phyloP scores from a whole-genome alignment of 805 yeast species.

The Hanseniaspora singularis region DNA sequence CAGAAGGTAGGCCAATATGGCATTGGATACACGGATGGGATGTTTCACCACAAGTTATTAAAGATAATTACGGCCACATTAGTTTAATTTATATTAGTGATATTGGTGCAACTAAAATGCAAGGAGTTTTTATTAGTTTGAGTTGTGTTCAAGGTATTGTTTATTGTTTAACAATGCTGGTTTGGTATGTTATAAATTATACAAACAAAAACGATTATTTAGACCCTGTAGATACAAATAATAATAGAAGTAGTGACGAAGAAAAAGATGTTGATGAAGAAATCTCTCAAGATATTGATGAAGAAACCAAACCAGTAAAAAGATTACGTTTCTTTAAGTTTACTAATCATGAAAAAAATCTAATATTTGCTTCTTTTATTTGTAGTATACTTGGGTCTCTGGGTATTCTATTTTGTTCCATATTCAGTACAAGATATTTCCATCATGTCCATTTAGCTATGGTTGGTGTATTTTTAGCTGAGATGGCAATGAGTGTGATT shows the following conservation, averaged over 20 bases:
- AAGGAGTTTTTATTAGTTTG: slow-evolving; percentile 74
- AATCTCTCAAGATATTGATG: neutral
- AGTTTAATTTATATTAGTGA: slow-evolving; percentile 59
- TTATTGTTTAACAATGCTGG: slow-evolving; percentile 48
- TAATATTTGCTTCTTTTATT: slow-evolving; percentile 33
- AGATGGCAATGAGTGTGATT: slow-evolving; percentile 43
- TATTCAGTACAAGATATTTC: slow-evolving; percentile 52
- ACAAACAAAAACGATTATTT: slow-evolving; percentile 8
- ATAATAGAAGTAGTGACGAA: slow-evolving; percentile 30
- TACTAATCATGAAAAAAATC: slow-evolving; percentile 30
- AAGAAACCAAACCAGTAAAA: slow-evolving; percentile 17
- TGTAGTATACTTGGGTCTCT: slow-evolving; percentile 50
- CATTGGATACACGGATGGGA: slow-evolving; percentile 14
- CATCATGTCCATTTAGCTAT: slow-evolving; percentile 48
- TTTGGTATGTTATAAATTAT: slow-evolving; percentile 36
- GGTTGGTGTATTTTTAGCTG: slow-evolving; percentile 62
- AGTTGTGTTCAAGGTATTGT: slow-evolving; percentile 67
- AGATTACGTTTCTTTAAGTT: slow-evolving; percentile 26
- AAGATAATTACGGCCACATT: slow-evolving; percentile 16
- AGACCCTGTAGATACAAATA: slow-evolving; percentile 23
- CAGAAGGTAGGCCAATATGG: slow-evolving; percentile 66
- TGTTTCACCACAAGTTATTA: neutral
- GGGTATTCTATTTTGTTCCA: slow-evolving; percentile 62
- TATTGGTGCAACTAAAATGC: slow-evolving; percentile 75
- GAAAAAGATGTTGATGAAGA: slow-evolving; percentile 9